Evolutionary conservation across 768 basidiomycete genomes (phyloP).

Genomic region (Trametes cubensis): DNA sequence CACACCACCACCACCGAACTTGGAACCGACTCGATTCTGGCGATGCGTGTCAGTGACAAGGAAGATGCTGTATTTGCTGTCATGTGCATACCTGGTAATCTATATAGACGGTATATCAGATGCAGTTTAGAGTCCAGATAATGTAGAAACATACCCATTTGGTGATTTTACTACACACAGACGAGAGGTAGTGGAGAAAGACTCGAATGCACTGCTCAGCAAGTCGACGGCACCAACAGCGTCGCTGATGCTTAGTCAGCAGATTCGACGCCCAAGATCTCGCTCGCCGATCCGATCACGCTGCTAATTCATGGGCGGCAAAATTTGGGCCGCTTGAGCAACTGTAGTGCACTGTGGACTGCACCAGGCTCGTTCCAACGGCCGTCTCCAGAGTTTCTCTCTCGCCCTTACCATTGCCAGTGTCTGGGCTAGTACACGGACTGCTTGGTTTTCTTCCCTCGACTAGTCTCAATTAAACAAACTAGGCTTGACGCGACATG

Average conservation of each 20-base stretch:
- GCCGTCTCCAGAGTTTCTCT: background rate
- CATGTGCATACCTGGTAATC: constrained; percentile 66
- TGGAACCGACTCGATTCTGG: constrained; percentile 95
- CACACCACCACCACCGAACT: constrained; percentile 95
- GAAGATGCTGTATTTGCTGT: background rate
- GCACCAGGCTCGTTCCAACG: background rate
- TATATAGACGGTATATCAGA: constrained; percentile 30
- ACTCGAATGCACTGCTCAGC: background rate
- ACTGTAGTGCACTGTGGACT: background rate
- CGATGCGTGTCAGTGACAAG: constrained; percentile 14
- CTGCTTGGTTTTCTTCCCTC: background rate
- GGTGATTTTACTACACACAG: background rate
- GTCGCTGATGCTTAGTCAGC: constrained; percentile 19
- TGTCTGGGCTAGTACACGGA: background rate
- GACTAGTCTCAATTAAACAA: background rate
- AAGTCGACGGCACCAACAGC: background rate
- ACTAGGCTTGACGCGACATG: constrained; percentile 25
- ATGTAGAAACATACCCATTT: constrained; percentile 27
- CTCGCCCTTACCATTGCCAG: background rate
- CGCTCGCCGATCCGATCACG: constrained; percentile 17
- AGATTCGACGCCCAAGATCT: constrained; percentile 10
- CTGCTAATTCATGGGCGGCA: constrained; percentile 22
- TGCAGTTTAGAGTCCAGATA: background rate
- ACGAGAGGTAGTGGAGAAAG: background rate
- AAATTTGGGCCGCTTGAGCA: constrained; percentile 21